Percentiles rank a stretch among this genome's conserved stretches.
Evolutionary conservation across 345 rosid species (phyloP).

Genomic region (Turnera subulata): DNA sequence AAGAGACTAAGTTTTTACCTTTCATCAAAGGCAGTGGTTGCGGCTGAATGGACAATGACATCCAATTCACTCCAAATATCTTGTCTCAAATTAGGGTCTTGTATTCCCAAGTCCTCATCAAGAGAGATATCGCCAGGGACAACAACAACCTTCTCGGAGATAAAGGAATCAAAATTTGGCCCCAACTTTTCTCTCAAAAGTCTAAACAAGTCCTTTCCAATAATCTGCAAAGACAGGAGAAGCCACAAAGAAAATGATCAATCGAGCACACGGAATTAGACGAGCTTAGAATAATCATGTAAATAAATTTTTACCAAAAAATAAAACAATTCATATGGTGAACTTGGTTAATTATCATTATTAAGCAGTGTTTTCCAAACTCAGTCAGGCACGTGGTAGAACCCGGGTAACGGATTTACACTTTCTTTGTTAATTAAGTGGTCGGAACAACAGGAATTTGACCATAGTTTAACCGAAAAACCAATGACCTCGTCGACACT

Average conservation of each 20-base stretch:
- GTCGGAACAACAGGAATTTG: too few relatives aligned
- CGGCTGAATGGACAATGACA: conserved; percentile 28
- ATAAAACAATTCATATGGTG: too few relatives aligned
- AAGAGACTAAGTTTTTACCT: conserved; percentile 14
- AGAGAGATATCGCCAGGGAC: conserved; percentile 28
- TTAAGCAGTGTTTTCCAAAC: too few relatives aligned
- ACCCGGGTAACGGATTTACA: too few relatives aligned
- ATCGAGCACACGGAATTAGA: background rate
- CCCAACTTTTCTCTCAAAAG: conserved; percentile 28
- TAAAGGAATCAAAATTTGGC: conserved; percentile 8
- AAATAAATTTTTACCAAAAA: too few relatives aligned
- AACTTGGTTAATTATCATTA: too few relatives aligned
- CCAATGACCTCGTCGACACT: too few relatives aligned
- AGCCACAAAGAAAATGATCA: background rate
- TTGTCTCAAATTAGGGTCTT: conserved; percentile 12
- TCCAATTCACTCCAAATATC: conserved; percentile 27
- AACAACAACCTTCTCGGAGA: conserved; percentile 23
- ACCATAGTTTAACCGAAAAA: too few relatives aligned
- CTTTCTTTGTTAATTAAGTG: too few relatives aligned
- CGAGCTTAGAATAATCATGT: background rate
- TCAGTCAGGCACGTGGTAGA: too few relatives aligned
- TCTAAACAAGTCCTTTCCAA: conserved; percentile 29
- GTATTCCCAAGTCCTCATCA: conserved; percentile 21
- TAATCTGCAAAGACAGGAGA: conserved; percentile 11
- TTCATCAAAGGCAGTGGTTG: conserved; percentile 37